Evolutionary conservation across 768 basidiomycete species (phyloP).

Genomic region (Psilocybe cyanescens): DNA sequence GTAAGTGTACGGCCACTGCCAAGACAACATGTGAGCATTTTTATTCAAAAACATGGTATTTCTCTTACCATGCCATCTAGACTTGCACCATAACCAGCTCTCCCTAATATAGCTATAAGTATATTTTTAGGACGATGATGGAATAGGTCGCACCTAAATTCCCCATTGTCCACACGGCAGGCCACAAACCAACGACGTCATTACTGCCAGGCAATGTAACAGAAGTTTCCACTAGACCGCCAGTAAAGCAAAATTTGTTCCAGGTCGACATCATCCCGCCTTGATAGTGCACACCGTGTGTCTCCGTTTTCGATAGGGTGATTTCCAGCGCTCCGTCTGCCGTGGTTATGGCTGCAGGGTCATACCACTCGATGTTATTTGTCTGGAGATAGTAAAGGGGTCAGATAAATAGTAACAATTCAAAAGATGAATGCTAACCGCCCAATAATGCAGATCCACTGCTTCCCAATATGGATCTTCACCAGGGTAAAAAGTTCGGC

Average conservation of each 20-base stretch:
- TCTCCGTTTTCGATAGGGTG: constrained; percentile 66
- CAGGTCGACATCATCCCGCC: constrained; percentile 70
- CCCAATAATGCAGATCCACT: constrained; percentile 81
- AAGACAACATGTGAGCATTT: constrained; percentile 9
- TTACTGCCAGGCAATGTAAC: constrained; percentile 72
- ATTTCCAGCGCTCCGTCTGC: constrained; percentile 74
- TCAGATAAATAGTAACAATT: not conserved
- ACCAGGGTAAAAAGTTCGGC: constrained; percentile 83
- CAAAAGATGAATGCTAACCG: constrained; percentile 33
- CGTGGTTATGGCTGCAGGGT: constrained; percentile 79
- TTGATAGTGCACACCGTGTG: constrained; percentile 73
- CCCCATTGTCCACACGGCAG: constrained; percentile 81
- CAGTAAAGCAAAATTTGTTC: constrained; percentile 97
- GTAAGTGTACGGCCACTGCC: constrained; percentile 82
- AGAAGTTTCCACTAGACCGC: constrained; percentile 74
- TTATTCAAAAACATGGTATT: not conserved
- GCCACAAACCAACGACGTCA: constrained; percentile 75
- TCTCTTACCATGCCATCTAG: constrained; percentile 72
- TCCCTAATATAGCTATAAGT: constrained; percentile 42
- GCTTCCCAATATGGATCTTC: constrained; percentile 94
- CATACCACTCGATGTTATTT: constrained; percentile 88
- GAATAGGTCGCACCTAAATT: constrained; percentile 56
- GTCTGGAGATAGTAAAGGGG: constrained; percentile 40
- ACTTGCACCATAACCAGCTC: constrained; percentile 87
- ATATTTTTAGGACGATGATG: not conserved